Conservation (phyloP, 306 rosid species). For the Sindora glabra region DNA sequence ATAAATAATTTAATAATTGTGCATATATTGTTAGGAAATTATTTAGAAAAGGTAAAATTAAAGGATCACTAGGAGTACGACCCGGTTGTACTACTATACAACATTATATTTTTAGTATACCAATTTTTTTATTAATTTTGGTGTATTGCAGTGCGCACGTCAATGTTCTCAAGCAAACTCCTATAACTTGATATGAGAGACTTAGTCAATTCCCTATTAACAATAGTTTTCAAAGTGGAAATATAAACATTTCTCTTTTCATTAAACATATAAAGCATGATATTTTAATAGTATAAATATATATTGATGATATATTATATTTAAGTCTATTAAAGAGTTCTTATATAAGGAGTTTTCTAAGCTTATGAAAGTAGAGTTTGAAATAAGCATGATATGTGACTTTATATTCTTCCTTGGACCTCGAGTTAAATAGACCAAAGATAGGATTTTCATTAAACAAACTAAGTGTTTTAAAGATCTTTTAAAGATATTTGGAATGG, state of each 20-base stretch:
- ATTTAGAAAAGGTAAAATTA: no score
- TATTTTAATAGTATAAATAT: neutral
- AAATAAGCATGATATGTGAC: conserved; percentile 1
- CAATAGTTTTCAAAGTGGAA: neutral
- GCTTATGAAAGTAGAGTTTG: neutral
- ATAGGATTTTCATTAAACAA: neutral
- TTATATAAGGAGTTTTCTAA: neutral
- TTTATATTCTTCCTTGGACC: neutral
- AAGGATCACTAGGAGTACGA: no score
- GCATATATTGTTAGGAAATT: no score
- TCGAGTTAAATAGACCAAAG: neutral
- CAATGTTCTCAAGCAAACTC: no score
- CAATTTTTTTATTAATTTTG: no score
- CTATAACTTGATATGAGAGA: no score
- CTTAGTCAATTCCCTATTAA: no score
- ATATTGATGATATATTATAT: no score
- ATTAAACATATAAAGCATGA: neutral
- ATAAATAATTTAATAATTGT: no score
- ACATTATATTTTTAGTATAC: no score
- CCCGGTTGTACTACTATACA: no score
- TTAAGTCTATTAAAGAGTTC: neutral
- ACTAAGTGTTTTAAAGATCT: neutral
- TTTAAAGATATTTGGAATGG: neutral
- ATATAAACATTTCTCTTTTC: neutral
- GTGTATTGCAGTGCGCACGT: no score